phyloP scores from a whole-genome alignment of 2,329 filamentous ascomycete genomes.

The Metarhizium sp. region DNA sequence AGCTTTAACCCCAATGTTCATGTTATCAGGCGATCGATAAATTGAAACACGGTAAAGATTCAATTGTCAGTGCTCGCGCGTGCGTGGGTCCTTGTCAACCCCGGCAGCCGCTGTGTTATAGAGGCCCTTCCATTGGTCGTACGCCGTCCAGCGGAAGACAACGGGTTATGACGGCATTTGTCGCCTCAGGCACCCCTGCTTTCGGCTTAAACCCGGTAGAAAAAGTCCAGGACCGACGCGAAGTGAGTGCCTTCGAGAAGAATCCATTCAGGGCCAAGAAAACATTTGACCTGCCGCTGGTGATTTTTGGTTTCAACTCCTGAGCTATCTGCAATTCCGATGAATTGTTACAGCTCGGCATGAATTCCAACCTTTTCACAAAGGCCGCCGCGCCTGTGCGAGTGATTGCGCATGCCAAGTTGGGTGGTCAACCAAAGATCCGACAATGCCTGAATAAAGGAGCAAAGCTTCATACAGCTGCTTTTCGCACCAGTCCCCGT shows the following conservation, averaged over 20 bases:
- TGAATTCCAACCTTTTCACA: constrained; percentile 38
- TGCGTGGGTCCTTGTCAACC: too few relatives aligned
- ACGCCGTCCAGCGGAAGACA: neutral
- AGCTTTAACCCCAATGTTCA: too few relatives aligned
- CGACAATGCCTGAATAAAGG: constrained; percentile 29
- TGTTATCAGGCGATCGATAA: too few relatives aligned
- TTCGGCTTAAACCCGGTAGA: constrained; percentile 19
- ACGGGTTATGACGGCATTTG: constrained; percentile 20
- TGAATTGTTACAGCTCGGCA: constrained; percentile 23
- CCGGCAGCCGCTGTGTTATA: neutral
- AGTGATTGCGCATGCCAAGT: constrained; percentile 33
- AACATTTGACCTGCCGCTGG: neutral
- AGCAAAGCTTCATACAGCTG: constrained; percentile 24
- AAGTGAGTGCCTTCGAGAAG: constrained; percentile 6
- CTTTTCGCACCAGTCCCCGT: constrained; percentile 11
- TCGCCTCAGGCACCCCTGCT: constrained; percentile 16
- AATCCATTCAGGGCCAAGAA: constrained; percentile 2
- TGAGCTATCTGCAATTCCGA: constrained; percentile 10
- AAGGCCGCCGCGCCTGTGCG: constrained; percentile 38
- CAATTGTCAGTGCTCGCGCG: too few relatives aligned
- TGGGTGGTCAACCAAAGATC: constrained; percentile 29
- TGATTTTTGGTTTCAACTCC: constrained; percentile 2
- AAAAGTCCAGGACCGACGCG: neutral
- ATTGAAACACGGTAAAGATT: too few relatives aligned
- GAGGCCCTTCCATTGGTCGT: neutral